Conservation (phyloP, 129 eudicot genomes). For the Erigeron canadensis region DNA sequence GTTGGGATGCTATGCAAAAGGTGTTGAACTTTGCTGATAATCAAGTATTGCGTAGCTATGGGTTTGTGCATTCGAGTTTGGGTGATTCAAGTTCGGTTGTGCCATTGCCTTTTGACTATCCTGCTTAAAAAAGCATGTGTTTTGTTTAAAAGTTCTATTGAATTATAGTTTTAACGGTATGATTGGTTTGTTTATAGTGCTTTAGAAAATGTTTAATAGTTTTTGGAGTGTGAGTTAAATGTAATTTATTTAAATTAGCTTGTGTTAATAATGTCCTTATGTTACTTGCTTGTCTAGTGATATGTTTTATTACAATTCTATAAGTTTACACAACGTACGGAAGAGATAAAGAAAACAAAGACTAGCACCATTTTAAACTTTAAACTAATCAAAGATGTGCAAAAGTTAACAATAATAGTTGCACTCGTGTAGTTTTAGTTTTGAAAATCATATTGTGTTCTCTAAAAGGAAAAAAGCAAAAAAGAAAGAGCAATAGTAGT, state of each 20-base stretch:
- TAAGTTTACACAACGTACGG: too few relatives aligned
- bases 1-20: conserved; percentile 54
- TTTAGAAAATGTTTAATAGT: not conserved
- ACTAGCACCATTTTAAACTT: too few relatives aligned
- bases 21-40: conserved; percentile 77
- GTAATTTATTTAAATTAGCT: not conserved
- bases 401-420: too few relatives aligned
- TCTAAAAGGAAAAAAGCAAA: too few relatives aligned
- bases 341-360: too few relatives aligned
- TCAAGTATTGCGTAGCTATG: conserved; percentile 70
- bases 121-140: conserved; percentile 29
- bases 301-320: too few relatives aligned
- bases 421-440: too few relatives aligned
- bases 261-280: too few relatives aligned
- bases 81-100: conserved; percentile 45
- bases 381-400: too few relatives aligned
- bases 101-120: conserved; percentile 52
- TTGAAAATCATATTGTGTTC: too few relatives aligned
- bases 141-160: not conserved
- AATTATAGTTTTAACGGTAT: not conserved
- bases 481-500: too few relatives aligned
- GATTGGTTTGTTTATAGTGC: conserved; percentile 1
- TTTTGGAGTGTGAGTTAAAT: not conserved
- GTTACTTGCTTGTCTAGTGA: too few relatives aligned
- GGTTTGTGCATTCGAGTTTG: conserved; percentile 54